A percentile compares a stretch with the other conserved stretches of the same genome.
These are phyloP conservation scores for Ophiosphaerella narmari DNA, from an alignment of 2,329 filamentous ascomycete genomes.

Conservation along the genomic window DNA sequence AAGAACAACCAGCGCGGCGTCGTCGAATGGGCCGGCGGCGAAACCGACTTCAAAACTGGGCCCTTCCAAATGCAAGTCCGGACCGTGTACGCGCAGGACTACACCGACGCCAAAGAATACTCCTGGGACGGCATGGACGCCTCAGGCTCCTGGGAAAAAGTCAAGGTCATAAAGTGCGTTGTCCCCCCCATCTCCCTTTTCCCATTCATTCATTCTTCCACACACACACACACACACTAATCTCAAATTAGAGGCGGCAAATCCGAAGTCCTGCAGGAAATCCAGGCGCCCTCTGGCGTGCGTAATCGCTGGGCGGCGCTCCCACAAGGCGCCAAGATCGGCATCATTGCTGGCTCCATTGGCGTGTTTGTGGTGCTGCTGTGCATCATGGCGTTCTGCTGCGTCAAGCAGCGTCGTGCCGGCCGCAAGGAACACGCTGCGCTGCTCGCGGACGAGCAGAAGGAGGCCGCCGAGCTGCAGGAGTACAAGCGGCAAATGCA, in stretches of 20 bases:
- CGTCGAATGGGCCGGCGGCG: constrained; percentile 66
- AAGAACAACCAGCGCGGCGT: constrained; percentile 44
- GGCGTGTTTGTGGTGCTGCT: constrained; percentile 32
- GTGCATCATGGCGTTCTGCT: constrained; percentile 42
- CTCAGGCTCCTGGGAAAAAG: constrained; percentile 50
- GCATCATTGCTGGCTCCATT: constrained; percentile 38
- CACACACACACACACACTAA: not conserved
- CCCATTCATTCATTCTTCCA: not conserved
- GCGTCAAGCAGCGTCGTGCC: constrained; percentile 46
- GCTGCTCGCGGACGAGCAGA: constrained; percentile 39
- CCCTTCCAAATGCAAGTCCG: constrained; percentile 79
- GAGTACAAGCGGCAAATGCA: constrained; percentile 39
- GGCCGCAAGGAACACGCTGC: constrained; percentile 41
- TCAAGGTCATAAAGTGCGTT: constrained; percentile 52
- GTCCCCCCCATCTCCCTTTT: not conserved
- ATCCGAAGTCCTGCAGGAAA: constrained; percentile 42
- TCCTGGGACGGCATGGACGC: constrained; percentile 53
- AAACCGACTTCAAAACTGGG: constrained; percentile 66
- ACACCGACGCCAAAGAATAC: constrained; percentile 67
- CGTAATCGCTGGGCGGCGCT: constrained; percentile 42
- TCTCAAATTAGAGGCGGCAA: constrained; percentile 35
- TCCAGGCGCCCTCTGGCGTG: constrained; percentile 42
- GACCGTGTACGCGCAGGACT: constrained; percentile 60
- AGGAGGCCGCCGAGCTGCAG: constrained; percentile 44
- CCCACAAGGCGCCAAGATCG: constrained; percentile 39